Conservation (phyloP, 208 protist genomes). For the Leishmania major region DNA sequence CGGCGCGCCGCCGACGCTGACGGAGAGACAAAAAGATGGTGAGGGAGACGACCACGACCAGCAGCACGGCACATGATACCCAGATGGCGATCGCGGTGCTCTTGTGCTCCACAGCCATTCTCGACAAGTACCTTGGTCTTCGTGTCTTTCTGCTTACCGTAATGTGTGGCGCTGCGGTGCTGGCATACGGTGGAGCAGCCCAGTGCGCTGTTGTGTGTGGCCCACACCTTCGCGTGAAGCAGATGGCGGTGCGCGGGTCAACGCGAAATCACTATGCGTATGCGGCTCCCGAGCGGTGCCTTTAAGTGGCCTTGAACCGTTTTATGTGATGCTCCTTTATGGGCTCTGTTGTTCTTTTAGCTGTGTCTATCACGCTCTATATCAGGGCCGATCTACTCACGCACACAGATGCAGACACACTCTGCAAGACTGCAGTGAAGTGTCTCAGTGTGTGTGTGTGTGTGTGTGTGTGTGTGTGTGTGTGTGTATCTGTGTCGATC, state of each 20-base stretch:
- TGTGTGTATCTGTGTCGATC: not conserved
- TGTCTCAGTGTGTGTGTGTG: too few species aligned
- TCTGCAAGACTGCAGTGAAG: not conserved
- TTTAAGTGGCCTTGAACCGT: not conserved
- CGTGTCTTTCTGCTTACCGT: not conserved
- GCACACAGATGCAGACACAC: not conserved
- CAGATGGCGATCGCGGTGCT: conserved; percentile 59
- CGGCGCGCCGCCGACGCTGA: conserved; percentile 15
- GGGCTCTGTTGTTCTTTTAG: not conserved
- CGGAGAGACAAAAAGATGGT: conserved; percentile 33
- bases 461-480: too few species aligned
- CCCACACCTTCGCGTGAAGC: not conserved
- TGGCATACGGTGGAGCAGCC: not conserved
- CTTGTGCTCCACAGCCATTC: conserved; percentile 43
- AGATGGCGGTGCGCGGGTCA: not conserved
- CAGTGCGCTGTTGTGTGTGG: not conserved
- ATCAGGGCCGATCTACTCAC: not conserved
- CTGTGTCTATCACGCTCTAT: not conserved
- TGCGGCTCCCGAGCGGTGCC: not conserved
- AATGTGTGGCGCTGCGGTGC: not conserved
- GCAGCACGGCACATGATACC: conserved; percentile 50
- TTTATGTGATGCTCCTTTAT: not conserved
- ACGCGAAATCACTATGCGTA: not conserved
- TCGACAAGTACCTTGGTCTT: not conserved
- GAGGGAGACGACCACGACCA: conserved; percentile 48